Percentiles rank a stretch among this genome's conserved stretches.
Conservation (phyloP, 2,329 filamentous ascomycete species). For the Huntiella omanensis region DNA sequence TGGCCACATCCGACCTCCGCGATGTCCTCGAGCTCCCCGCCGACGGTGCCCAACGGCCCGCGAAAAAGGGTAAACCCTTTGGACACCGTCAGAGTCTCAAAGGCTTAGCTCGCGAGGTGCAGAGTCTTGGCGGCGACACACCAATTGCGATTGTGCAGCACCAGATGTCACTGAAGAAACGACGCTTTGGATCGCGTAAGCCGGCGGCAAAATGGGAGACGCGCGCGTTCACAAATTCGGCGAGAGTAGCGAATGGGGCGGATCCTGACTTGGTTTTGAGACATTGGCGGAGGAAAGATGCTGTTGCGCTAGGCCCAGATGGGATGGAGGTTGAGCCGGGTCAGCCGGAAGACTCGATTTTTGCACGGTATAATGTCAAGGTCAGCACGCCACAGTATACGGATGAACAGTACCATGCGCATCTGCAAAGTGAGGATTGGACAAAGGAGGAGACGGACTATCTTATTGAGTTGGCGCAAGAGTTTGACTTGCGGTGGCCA, state of each 20-base stretch:
- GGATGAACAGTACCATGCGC: slow-evolving; percentile 66
- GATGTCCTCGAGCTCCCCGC: slow-evolving; percentile 70
- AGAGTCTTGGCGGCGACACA: slow-evolving; percentile 46
- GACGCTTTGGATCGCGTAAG: slow-evolving; percentile 33
- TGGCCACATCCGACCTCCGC: slow-evolving; percentile 65
- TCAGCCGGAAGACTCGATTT: slow-evolving; percentile 39
- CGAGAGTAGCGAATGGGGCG: slow-evolving; percentile 26
- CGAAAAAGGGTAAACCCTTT: slow-evolving; percentile 57
- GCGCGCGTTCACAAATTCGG: slow-evolving; percentile 57
- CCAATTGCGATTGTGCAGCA: slow-evolving; percentile 48
- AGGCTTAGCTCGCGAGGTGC: slow-evolving; percentile 45
- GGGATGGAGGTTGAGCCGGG: slow-evolving; percentile 11
- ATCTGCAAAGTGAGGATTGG: slow-evolving; percentile 62
- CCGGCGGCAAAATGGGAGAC: slow-evolving; percentile 46
- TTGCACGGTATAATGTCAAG: slow-evolving; percentile 75
- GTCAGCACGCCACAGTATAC: slow-evolving; percentile 65
- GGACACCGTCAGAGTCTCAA: slow-evolving; percentile 42
- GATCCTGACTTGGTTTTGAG: slow-evolving; percentile 49
- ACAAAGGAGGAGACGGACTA: slow-evolving; percentile 89
- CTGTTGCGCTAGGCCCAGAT: slow-evolving; percentile 4
- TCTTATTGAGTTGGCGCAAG: slow-evolving; percentile 51
- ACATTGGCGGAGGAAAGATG: slow-evolving; percentile 57
- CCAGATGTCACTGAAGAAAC: slow-evolving; percentile 39
- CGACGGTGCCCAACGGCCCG: slow-evolving; percentile 35
- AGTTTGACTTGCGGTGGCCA: slow-evolving; percentile 79